Conservation (phyloP, 2,329 filamentous ascomycete genomes). For the Alternaria arborescens region DNA sequence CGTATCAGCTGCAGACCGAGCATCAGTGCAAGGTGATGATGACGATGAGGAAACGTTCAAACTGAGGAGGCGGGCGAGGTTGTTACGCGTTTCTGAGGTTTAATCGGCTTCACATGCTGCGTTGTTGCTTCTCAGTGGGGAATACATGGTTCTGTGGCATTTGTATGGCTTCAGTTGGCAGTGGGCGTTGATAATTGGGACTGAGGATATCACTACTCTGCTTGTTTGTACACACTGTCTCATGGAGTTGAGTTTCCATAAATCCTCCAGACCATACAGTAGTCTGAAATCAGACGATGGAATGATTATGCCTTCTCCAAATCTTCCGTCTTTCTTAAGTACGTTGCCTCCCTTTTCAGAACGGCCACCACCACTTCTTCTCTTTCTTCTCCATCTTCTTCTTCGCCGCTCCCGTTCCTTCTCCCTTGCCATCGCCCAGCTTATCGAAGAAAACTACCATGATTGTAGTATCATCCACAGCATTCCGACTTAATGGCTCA, state of each 20-base stretch:
- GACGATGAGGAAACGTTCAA: neutral
- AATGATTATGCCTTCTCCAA: neutral
- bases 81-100: neutral
- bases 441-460: constrained; percentile 64
- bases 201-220: constrained; percentile 3
- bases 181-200: neutral
- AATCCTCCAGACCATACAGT: neutral
- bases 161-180: neutral
- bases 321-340: no score
- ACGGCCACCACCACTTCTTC: neutral
- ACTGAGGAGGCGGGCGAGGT: neutral
- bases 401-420: constrained; percentile 3
- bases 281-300: neutral
- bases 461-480: constrained; percentile 62
- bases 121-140: neutral
- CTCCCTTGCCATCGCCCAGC: constrained; percentile 6
- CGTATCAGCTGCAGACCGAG: neutral
- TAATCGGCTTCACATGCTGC: neutral
- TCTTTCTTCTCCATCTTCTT: constrained; percentile 24
- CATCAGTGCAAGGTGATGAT: neutral
- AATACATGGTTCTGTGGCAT: neutral
- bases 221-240: neutral
- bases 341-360: neutral
- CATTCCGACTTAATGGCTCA: constrained; percentile 47
- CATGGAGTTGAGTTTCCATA: neutral